Evolutionary conservation across 331 rosid genomes (phyloP).

Genomic region (Acacia concinna): DNA sequence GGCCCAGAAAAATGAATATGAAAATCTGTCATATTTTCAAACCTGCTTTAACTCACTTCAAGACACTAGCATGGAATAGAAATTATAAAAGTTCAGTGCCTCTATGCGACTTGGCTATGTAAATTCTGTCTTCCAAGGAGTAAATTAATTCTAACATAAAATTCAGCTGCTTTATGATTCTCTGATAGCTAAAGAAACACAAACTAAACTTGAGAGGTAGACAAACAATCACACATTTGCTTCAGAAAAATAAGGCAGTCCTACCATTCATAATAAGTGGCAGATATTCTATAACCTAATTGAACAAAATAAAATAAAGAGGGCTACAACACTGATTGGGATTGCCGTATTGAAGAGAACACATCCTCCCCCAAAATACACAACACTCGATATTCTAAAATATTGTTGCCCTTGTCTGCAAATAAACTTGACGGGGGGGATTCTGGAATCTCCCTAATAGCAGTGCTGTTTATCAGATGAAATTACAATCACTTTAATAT

Average conservation of each 20-base stretch:
- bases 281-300: background rate
- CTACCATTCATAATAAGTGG: background rate
- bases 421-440: background rate
- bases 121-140: background rate
- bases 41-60: background rate
- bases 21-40: background rate
- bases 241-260: background rate
- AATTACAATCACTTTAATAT: background rate
- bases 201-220: background rate
- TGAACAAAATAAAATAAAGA: background rate
- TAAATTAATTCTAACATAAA: background rate
- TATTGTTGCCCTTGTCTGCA: conserved; percentile 17
- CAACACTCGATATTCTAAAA: background rate
- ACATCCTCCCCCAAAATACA: conserved; percentile 3
- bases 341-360: background rate
- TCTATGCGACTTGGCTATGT: background rate
- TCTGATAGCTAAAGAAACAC: background rate
- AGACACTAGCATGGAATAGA: background rate
- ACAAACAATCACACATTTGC: background rate
- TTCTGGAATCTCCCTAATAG: background rate
- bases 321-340: background rate
- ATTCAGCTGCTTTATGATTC: background rate
- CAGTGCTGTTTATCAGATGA: background rate
- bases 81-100: background rate
- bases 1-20: background rate